Evolutionary conservation across 169 alveolate genomes (phyloP).

Genomic region (Cryptosporidium baileyi): DNA sequence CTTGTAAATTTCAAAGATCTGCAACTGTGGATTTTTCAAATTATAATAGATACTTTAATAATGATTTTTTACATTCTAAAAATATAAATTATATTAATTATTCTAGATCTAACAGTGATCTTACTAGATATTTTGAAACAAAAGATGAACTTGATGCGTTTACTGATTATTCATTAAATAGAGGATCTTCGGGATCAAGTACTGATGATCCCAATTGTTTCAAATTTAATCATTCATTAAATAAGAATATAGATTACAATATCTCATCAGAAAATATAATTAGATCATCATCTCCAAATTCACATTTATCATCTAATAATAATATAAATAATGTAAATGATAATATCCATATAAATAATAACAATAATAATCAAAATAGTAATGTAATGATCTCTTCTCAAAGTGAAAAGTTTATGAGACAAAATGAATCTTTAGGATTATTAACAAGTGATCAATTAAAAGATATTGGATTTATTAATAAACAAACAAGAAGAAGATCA

Average conservation of each 20-base stretch:
- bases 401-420: neutral
- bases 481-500: conserved; percentile 30
- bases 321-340: too few relatives aligned
- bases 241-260: neutral
- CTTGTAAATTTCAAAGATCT: conserved; percentile 47
- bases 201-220: neutral
- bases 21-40: conserved; percentile 37
- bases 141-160: conserved; percentile 5
- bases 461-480: conserved; percentile 50
- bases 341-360: neutral
- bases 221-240: neutral
- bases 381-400: neutral
- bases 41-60: conserved; percentile 4
- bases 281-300: neutral
- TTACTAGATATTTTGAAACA: neutral
- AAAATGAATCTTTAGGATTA: conserved; percentile 21
- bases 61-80: neutral
- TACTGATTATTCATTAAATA: conserved; percentile 9
- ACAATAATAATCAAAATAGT: neutral
- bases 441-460: conserved; percentile 50
- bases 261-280: neutral
- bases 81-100: neutral
- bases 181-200: conserved; percentile 28
- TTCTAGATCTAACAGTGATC: conserved; percentile 39
- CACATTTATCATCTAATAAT: neutral